Percentiles rank a stretch among this genome's conserved stretches.
phyloP scores from a whole-genome alignment of 2,329 filamentous ascomycete species.

The Fonsecaea erecta region DNA sequence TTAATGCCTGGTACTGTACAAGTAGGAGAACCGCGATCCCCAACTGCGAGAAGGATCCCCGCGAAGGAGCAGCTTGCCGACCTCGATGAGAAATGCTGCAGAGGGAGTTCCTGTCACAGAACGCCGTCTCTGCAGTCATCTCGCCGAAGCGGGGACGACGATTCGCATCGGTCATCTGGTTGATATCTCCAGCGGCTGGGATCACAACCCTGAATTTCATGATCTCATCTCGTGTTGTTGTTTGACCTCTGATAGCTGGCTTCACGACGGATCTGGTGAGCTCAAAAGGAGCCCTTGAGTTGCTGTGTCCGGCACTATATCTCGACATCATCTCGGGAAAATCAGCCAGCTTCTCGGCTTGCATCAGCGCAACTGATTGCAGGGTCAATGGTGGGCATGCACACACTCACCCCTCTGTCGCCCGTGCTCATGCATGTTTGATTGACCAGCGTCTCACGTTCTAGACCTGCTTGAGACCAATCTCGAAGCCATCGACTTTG shows the following conservation, averaged over 20 bases:
- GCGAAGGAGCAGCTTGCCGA: neutral
- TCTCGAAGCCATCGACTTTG: constrained; percentile 1
- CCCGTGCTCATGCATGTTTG: constrained; percentile 6
- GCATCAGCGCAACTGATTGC: neutral
- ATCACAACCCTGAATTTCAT: neutral
- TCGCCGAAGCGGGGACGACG: neutral
- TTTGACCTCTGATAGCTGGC: neutral
- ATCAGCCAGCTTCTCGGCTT: constrained; percentile 2
- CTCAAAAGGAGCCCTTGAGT: neutral
- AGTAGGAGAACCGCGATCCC: neutral
- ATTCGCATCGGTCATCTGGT: neutral
- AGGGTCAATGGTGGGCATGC: constrained; percentile 4
- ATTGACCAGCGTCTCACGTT: constrained; percentile 13
- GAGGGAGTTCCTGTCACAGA: neutral
- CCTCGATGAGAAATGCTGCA: neutral
- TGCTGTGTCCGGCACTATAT: neutral
- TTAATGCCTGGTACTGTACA: neutral
- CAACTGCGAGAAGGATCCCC: neutral
- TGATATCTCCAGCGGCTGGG: neutral
- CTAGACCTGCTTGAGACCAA: constrained; percentile 11
- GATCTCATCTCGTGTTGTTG: neutral
- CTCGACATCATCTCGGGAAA: constrained; percentile 1
- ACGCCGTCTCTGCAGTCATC: neutral
- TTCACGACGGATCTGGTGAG: neutral
- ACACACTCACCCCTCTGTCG: neutral